Percentiles rank a stretch among this genome's conserved stretches.
These are phyloP conservation scores for Jackrogersella minutella DNA, from an alignment of 495 filamentous ascomycete species.

Conservation along the genomic window DNA sequence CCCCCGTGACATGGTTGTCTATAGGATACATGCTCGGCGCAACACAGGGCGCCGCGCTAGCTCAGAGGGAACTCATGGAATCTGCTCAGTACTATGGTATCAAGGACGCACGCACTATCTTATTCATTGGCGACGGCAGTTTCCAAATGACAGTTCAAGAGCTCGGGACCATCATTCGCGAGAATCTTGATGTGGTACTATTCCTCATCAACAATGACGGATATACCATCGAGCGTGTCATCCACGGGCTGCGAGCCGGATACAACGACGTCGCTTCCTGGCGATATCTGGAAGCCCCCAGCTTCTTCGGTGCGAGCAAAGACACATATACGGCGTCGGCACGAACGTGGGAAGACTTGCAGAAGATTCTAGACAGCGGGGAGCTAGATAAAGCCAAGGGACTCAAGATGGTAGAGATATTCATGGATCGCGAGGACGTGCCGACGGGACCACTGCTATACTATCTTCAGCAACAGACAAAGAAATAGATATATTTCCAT, in stretches of 20 bases:
- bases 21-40: neutral
- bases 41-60: neutral
- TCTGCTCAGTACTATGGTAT: neutral
- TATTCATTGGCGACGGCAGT: conserved; percentile 1
- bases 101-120: neutral
- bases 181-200: neutral
- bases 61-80: neutral
- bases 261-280: neutral
- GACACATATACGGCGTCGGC: neutral
- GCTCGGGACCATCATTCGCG: neutral
- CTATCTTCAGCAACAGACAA: neutral
- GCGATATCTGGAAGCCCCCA: neutral
- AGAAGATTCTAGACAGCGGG: neutral
- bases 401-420: conserved; percentile 2
- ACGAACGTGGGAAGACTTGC: neutral
- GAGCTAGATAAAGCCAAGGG: neutral
- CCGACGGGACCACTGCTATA: neutral
- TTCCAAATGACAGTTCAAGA: conserved; percentile 7
- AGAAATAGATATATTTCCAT: neutral
- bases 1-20: neutral
- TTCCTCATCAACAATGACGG: conserved; percentile 6
- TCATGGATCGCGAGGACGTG: neutral
- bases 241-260: neutral
- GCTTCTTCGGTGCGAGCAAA: neutral
- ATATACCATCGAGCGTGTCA: neutral